Percentiles rank a stretch among this genome's conserved stretches.
phyloP scores from a whole-genome alignment of 805 yeast species.

The Sugiyamaella marilandica region DNA sequence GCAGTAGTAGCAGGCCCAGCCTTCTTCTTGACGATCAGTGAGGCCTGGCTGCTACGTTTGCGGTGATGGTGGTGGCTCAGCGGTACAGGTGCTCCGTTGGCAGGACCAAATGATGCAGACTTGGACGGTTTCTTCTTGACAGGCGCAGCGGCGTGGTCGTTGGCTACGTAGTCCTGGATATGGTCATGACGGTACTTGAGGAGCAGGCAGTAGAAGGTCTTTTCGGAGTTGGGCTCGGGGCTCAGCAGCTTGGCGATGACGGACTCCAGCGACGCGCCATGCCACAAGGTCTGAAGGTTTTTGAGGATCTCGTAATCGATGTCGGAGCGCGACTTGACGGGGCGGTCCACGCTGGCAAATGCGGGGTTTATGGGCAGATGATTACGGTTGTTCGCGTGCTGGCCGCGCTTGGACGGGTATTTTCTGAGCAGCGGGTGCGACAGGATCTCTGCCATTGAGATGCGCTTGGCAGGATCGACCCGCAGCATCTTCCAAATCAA shows the following conservation, averaged over 20 bases:
- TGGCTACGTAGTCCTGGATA: slow-evolving; percentile 20
- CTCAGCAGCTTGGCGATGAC: slow-evolving; percentile 52
- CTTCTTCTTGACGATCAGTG: not conserved
- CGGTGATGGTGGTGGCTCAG: slow-evolving; percentile 7
- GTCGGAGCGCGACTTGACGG: slow-evolving; percentile 38
- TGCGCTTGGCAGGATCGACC: slow-evolving; percentile 77
- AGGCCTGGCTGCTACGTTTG: slow-evolving; percentile 8
- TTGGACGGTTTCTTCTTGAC: not conserved
- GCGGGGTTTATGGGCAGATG: slow-evolving; percentile 10
- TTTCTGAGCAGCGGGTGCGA: slow-evolving; percentile 77
- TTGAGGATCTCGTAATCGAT: slow-evolving; percentile 72
- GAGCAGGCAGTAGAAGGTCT: slow-evolving; percentile 72
- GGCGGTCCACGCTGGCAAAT: slow-evolving; percentile 29
- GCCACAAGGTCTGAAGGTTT: slow-evolving; percentile 75
- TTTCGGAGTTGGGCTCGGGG: slow-evolving; percentile 63
- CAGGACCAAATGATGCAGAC: slow-evolving; percentile 4
- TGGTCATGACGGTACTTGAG: slow-evolving; percentile 72
- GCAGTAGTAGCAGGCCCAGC: not conserved
- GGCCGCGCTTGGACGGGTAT: slow-evolving; percentile 38
- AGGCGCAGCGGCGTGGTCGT: not conserved
- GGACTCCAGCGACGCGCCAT: slow-evolving; percentile 57
- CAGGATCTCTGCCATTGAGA: slow-evolving; percentile 69
- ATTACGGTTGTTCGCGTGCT: slow-evolving; percentile 4
- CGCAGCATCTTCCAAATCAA: slow-evolving; percentile 73
- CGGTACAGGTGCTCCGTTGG: not conserved